Evolutionary conservation across 768 basidiomycete species (phyloP), one percentile per base, ranked within the genome.

Genomic region (Sporobolomyces phaffii): DNA sequence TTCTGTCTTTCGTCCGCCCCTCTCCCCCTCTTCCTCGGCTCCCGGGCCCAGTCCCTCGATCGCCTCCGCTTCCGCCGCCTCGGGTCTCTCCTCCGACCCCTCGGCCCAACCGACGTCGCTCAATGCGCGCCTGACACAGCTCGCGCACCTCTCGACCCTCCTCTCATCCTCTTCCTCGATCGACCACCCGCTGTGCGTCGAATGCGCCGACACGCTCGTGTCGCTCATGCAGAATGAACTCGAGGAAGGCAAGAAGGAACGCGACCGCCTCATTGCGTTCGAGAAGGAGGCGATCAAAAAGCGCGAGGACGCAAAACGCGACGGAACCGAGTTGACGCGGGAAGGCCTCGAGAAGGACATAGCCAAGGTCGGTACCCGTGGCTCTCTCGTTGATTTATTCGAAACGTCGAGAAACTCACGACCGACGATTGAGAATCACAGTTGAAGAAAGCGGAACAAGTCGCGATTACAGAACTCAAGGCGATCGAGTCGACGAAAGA

Each of bases 171-270:
- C 70, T n/a, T 78, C 78, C 20, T 70, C 76, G 36, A 84, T 73
- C 38, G 72, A 73, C 62, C 73, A 75, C 50, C 96, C 96, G 8
- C 82, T 99, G 11, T 99, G 96, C 77, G 85, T 88, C 0, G 94
- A 98, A 74, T 99, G 96, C 78, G 90, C 92, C 5, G 86, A 89
- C 73, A 83, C 87, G 52, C 79, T 98, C 38, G 83, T 93, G 34
- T 81, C 81, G 2, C 84, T 84, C 29, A 83, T 98, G 36, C 85
- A 88, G 72, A 83, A 83, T 50, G 86, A 91, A 75, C 52, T 74
- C 22, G 72, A 87, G 76, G 89, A 92, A 69, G 83, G 89, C 5
- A 82, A 85, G 75, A 89, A 86, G 77, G 88, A 92, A 77, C 84
- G 82, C 70, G 90, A 93, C 71, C 81, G 86, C 49, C 86, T 87